phyloP scores from a whole-genome alignment of 768 basidiomycete species.

The Podaxis carcinomalis region DNA sequence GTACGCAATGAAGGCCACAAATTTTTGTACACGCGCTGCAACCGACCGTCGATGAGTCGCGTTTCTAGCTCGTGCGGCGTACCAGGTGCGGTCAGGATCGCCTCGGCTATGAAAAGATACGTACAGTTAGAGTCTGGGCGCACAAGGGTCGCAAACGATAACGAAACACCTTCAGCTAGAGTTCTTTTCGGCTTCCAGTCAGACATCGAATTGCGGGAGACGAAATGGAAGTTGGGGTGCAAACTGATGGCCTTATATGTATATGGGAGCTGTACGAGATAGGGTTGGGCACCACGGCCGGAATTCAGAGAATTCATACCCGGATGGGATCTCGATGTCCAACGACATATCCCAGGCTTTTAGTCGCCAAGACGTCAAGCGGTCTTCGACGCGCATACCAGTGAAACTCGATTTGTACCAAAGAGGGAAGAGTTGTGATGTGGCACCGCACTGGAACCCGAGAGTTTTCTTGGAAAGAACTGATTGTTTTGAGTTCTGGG shows the following conservation, averaged over 20 bases:
- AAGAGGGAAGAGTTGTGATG: neutral
- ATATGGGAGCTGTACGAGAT: neutral
- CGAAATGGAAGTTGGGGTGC: neutral
- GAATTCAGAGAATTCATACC: neutral
- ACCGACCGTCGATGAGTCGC: conserved; percentile 36
- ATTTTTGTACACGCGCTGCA: conserved; percentile 50
- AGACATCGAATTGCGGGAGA: conserved; percentile 15
- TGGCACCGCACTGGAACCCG: neutral
- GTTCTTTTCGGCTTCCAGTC: conserved; percentile 28
- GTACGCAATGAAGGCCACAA: conserved; percentile 42
- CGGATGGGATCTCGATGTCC: neutral
- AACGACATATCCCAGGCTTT: neutral
- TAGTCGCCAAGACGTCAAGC: neutral
- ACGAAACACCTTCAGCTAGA: conserved; percentile 22
- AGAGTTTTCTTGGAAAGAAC: neutral
- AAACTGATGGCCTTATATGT: neutral
- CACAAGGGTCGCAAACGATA: neutral
- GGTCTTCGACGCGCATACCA: neutral
- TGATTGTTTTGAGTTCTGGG: no score
- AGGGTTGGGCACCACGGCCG: neutral
- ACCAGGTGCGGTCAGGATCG: conserved; percentile 35
- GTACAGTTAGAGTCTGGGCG: conserved; percentile 3
- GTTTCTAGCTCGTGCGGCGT: conserved; percentile 39
- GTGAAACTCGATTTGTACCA: neutral
- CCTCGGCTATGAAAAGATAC: conserved; percentile 21